Evolutionary conservation across 768 basidiomycete species (phyloP).

Genomic region (Coprinopsis strossmayeri): DNA sequence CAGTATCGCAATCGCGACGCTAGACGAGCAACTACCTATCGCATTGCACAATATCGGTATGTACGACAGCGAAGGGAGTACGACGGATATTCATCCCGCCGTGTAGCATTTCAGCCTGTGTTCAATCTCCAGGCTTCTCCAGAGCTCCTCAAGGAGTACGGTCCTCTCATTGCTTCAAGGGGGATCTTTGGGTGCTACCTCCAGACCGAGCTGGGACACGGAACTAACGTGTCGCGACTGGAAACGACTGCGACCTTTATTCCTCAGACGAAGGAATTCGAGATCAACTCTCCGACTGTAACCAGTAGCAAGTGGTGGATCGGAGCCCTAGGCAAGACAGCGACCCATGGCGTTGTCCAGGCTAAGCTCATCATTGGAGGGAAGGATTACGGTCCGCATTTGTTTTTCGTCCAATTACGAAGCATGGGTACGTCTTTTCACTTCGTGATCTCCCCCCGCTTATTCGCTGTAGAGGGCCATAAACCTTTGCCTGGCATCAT

Average conservation of each 20-base stretch:
- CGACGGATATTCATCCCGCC: conserved; percentile 11
- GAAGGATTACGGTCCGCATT: conserved; percentile 60
- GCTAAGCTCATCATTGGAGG: conserved; percentile 63
- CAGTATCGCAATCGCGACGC: conserved; percentile 33
- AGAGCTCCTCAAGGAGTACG: conserved; percentile 46
- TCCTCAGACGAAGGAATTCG: conserved; percentile 61
- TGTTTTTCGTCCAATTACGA: conserved; percentile 69
- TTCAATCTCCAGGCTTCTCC: conserved; percentile 55
- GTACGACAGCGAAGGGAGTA: conserved; percentile 10
- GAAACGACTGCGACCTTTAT: conserved; percentile 77
- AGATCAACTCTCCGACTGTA: conserved; percentile 68
- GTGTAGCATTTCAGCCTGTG: conserved; percentile 60
- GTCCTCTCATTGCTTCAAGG: conserved; percentile 38
- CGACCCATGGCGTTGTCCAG: conserved; percentile 72
- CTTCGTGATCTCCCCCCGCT: no score
- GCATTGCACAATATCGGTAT: conserved; percentile 29
- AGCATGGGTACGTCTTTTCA: conserved; percentile 40
- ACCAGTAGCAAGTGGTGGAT: conserved; percentile 84
- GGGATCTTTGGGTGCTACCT: conserved; percentile 69
- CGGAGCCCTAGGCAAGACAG: conserved; percentile 62
- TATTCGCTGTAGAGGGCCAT: conserved; percentile 44
- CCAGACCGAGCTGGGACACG: conserved; percentile 77
- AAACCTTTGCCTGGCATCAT: conserved; percentile 51
- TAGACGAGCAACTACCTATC: conserved; percentile 52
- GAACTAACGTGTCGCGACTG: conserved; percentile 59